Evolutionary conservation across 2,329 filamentous ascomycete species (phyloP).

Genomic region (Dactylellina leptospora): DNA sequence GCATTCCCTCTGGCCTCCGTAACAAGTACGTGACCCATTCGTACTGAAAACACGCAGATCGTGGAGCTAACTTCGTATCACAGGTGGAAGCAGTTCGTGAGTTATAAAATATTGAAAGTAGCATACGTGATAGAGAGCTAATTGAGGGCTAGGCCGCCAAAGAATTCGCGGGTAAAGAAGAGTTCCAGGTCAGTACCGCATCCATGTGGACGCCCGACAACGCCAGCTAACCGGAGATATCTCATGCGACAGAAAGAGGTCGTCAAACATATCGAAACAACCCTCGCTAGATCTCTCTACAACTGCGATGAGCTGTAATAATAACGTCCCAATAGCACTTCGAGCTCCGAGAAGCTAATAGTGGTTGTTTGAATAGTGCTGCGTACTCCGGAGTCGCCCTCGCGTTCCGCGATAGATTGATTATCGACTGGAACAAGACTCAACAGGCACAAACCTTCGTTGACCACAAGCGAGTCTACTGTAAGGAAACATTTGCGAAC

Average conservation of each 20-base stretch:
- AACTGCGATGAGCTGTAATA: constrained; percentile 86
- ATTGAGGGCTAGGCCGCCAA: constrained; percentile 53
- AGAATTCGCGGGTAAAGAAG: constrained; percentile 56
- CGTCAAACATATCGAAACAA: constrained; percentile 95
- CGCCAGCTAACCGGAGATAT: too few relatives aligned
- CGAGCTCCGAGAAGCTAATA: constrained; percentile 7
- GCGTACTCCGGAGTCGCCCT: constrained; percentile 90
- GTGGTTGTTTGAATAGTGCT: constrained; percentile 64
- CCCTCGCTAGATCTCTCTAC: constrained; percentile 92
- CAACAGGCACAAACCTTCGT: constrained; percentile 93
- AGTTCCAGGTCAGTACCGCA: constrained; percentile 55
- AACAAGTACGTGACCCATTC: constrained; percentile 54
- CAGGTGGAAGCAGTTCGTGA: constrained; percentile 57
- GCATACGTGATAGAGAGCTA: not conserved
- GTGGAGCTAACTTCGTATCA: constrained; percentile 39
- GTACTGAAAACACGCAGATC: not conserved
- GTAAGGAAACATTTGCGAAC: constrained; percentile 60
- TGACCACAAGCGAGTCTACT: constrained; percentile 95
- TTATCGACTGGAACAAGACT: constrained; percentile 97
- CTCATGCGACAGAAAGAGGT: constrained; percentile 72
- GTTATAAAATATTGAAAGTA: constrained; percentile 13
- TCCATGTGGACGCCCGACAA: too few relatives aligned
- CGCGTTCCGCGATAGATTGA: constrained; percentile 89
- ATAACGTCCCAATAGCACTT: not conserved
- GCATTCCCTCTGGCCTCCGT: constrained; percentile 56